A percentile compares a stretch with the other conserved stretches of the same genome.
phyloP scores from a whole-genome alignment of 2,329 filamentous ascomycete species.

The Cercospora citrullina region DNA sequence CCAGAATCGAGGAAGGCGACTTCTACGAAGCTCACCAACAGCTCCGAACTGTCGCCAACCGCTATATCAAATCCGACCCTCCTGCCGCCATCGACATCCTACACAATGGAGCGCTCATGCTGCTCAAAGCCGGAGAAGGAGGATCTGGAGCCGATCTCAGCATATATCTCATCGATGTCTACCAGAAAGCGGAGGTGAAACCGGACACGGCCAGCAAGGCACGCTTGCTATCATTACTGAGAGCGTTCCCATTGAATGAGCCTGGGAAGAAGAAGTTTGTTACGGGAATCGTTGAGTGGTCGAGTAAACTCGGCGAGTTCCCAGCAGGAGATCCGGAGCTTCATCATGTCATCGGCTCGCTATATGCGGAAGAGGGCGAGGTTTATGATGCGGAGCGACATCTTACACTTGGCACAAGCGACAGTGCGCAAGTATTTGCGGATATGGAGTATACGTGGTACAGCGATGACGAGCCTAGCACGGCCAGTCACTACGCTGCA shows the following conservation, averaged over 20 bases:
- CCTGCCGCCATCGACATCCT: slow-evolving; percentile 83
- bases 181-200: slow-evolving; percentile 79
- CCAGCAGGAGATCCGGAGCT: slow-evolving; percentile 91
- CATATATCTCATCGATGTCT: slow-evolving; percentile 84
- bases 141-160: slow-evolving; percentile 89
- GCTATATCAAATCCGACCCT: slow-evolving; percentile 92
- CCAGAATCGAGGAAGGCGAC: slow-evolving; percentile 81
- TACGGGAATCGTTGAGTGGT: slow-evolving; percentile 86
- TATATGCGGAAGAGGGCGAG: slow-evolving; percentile 92
- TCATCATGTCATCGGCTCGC: slow-evolving; percentile 83
- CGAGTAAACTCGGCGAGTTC: slow-evolving; percentile 77
- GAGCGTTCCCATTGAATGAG: slow-evolving; percentile 78
- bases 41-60: slow-evolving; percentile 88
- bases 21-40: slow-evolving; percentile 99
- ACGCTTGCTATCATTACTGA: slow-evolving; percentile 72
- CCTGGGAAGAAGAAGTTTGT: slow-evolving; percentile 93
- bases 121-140: slow-evolving; percentile 89
- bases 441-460: slow-evolving; percentile 94
- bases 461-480: slow-evolving; percentile 80
- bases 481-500: slow-evolving; percentile 80
- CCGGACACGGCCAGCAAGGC: slow-evolving; percentile 73
- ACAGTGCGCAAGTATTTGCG: slow-evolving; percentile 77
- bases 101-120: slow-evolving; percentile 75
- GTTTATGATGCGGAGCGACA: slow-evolving; percentile 92
- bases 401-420: slow-evolving; percentile 81